These are phyloP conservation scores for Tuber calosporum DNA, from an alignment of 495 filamentous ascomycete genomes.

Conservation along the genomic window DNA sequence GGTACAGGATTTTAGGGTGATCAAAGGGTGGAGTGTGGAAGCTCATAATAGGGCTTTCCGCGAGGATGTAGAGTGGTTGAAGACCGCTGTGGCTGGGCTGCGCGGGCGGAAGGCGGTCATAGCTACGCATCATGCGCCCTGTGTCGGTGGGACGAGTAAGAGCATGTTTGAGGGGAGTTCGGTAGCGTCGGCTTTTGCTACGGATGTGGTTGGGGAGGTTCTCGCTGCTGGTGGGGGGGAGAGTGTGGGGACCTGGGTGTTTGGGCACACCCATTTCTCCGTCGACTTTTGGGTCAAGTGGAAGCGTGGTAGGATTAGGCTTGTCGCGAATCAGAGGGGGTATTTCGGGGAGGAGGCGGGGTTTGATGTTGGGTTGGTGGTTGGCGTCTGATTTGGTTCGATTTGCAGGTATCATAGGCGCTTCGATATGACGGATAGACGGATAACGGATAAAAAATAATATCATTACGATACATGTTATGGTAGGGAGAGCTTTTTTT, in stretches of 20 bases:
- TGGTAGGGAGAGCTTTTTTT: not conserved
- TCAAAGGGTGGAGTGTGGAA: constrained; percentile 48
- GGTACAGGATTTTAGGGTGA: constrained; percentile 50
- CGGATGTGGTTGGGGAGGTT: constrained; percentile 45
- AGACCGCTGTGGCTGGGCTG: constrained; percentile 41
- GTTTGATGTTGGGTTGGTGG: constrained; percentile 29
- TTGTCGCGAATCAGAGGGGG: constrained; percentile 53
- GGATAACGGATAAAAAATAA: too few species aligned
- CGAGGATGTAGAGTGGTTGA: constrained; percentile 48
- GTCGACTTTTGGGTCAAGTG: constrained; percentile 43
- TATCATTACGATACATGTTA: too few species aligned
- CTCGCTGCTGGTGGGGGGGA: constrained; percentile 41
- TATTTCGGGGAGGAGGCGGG: constrained; percentile 40
- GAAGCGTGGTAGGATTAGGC: constrained; percentile 41
- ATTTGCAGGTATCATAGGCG: too few species aligned
- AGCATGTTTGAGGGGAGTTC: constrained; percentile 46
- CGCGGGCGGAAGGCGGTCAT: constrained; percentile 43
- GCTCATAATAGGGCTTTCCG: constrained; percentile 48
- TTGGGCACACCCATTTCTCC: constrained; percentile 52
- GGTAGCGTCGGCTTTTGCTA: constrained; percentile 49
- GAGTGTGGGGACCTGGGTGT: constrained; percentile 45
- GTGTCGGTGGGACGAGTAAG: constrained; percentile 44
- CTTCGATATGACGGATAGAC: too few species aligned
- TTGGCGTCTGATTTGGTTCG: constrained; percentile 10
- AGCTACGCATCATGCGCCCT: constrained; percentile 53